Evolutionary conservation across 2,329 filamentous ascomycete species (phyloP), one percentile per base, ranked within the genome.

Genomic region (Diaporthe vaccinii): DNA sequence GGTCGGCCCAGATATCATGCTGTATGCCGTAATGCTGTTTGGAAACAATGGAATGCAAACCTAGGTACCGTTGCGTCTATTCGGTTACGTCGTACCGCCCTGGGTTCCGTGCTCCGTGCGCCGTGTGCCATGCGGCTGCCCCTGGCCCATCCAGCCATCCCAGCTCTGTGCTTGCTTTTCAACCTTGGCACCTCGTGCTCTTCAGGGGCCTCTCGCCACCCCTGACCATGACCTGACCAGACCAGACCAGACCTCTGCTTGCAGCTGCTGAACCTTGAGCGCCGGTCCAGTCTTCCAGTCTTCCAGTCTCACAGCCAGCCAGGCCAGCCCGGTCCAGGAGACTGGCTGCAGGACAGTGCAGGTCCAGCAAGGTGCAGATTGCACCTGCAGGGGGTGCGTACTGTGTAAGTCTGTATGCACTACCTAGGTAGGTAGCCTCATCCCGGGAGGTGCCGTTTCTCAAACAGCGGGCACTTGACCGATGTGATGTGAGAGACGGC

Each of bases 171-270:
- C 57, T 59, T 59, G 31, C 57, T 61, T 61, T 41, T 62, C 14
- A 58, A 25, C n/a, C 59, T 62, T 62, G 59, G 39, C 59, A 44
- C 36, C 59, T 62, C 59, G 59, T 62, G 59, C 59, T 44, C 59
- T 62, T 62, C 59, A 62, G 34, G 59, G 59, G 59, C 39, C n/a
- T n/a, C n/a, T 62, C 28, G 14, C 59, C 39, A 62, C 36, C 59
- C 39, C 39, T 46, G 59, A 46, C 59, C 59, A 65, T 65, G 59
- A 65, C 57, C 31, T 39, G 57, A 14, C 36, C n/a, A 14, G 59
- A 44, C 36, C n/a, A 14, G 59, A 44, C 59, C 59, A 28, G 59
- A 62, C 59, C 59, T 62, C n/a, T 62, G 39, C 57, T 25, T 39
- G 57, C 36, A 61, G 58, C 58, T 28, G 58, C 36, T 8, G 34